These are phyloP conservation scores for Fusarium sp. DNA, from an alignment of 2,329 filamentous ascomycete species.

Conservation along the genomic window DNA sequence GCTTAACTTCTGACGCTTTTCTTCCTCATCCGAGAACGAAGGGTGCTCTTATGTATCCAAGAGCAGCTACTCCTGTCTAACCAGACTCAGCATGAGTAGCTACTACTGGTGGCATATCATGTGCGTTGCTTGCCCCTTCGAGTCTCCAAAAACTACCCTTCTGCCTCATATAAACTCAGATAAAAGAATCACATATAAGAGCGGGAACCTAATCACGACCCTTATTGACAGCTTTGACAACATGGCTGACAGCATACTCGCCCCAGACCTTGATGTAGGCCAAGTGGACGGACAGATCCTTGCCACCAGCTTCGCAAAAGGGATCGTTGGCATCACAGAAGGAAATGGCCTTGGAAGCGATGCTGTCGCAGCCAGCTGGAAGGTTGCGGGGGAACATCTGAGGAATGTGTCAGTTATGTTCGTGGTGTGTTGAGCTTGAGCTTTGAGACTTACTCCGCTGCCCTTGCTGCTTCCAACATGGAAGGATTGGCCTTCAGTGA, in stretches of 20 bases:
- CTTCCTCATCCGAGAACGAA: background rate
- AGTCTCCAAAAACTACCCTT: background rate
- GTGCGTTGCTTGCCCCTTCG: background rate
- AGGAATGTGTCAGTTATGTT: background rate
- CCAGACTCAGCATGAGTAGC: background rate
- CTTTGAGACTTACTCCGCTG: slow-evolving; percentile 26
- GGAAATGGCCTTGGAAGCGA: slow-evolving; percentile 30
- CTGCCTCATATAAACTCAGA: background rate
- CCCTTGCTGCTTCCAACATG: slow-evolving; percentile 29
- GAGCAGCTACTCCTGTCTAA: background rate
- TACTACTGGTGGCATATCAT: background rate
- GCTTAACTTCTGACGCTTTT: background rate
- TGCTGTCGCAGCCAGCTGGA: slow-evolving; percentile 18
- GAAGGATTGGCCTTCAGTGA: slow-evolving; percentile 24
- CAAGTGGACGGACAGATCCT: slow-evolving; percentile 30
- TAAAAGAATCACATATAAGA: background rate
- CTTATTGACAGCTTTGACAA: slow-evolving; percentile 42
- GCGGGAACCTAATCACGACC: background rate
- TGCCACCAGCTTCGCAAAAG: slow-evolving; percentile 34
- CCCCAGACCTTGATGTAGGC: slow-evolving; percentile 33
- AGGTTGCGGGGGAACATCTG: slow-evolving; percentile 35
- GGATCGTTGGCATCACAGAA: slow-evolving; percentile 38
- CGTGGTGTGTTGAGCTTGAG: background rate
- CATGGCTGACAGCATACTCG: slow-evolving; percentile 48
- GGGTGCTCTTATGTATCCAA: background rate